Evolutionary conservation across 441 rosid species (phyloP), one percentile per base, ranked within the genome.

Genomic region (Daphne laureola): DNA sequence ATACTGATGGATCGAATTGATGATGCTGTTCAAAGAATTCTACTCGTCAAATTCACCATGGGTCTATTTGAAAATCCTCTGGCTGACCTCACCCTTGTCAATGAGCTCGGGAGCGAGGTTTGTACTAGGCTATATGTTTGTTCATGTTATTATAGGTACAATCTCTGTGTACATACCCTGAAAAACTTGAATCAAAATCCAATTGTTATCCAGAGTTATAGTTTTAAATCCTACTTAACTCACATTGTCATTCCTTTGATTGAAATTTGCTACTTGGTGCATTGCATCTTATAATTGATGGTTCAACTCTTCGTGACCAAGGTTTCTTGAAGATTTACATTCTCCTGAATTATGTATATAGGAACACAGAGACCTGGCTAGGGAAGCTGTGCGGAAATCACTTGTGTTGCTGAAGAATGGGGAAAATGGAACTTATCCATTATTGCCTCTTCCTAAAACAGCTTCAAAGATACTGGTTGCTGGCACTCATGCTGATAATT

Each of bases 21-120:
- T 71, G 92, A 86, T 71, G 97, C 95, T 4, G 95, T 83, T 8
- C 65, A 17, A 55, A 78, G 95, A 71, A 83, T 86, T 68, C 70
- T 86, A 66, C 71, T 65, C 23, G 92, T 89, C 53, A 86, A 89
- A 67, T 80, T 86, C 70, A 79, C 66, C 41, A 69, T 83, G 86
- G 92, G 86, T 35, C 87, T 89, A 2, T 83, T 86, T 74, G 95
- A 89, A 64, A 78, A 80, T 48, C 96, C 95, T 66, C 54, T 86
- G 64, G 86, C 90, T 49, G 90, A 89, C 69, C 41, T 58, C 64
- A 83, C 78, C 65, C 68, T 80, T n/a, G 75, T 67, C 47, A 67
- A 68, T 51, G 79, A 81, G 69, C 76, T 86, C 17, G 96, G 96
- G 55, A 78, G 87, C 77, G 78, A 80, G 82, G 96, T 88, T 17